Percentiles rank a stretch among this genome's conserved stretches.
Conservation (phyloP, 352 stramenopile species). For the Phytopythium ostracodes region DNA sequence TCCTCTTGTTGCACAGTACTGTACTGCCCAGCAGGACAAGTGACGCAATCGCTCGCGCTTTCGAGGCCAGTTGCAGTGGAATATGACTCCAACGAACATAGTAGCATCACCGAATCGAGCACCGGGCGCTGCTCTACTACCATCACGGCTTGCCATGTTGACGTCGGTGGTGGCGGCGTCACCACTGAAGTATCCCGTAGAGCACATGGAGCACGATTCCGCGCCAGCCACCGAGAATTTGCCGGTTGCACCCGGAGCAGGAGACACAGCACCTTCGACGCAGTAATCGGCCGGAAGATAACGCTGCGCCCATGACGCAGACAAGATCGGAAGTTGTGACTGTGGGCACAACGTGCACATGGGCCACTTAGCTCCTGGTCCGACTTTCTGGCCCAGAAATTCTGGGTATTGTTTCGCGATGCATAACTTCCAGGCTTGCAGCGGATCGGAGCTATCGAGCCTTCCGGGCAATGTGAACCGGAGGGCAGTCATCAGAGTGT, state of each 20-base stretch:
- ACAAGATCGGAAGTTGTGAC: no score
- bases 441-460: slow-evolving; percentile 50
- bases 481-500: slow-evolving; percentile 77
- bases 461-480: slow-evolving; percentile 67
- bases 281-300: slow-evolving; percentile 86
- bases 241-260: slow-evolving; percentile 68
- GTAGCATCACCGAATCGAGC: slow-evolving; percentile 71
- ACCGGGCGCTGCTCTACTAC: slow-evolving; percentile 51
- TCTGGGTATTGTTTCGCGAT: slow-evolving; percentile 68
- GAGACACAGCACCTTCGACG: slow-evolving; percentile 45
- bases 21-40: slow-evolving; percentile 68
- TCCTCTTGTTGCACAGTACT: slow-evolving; percentile 76
- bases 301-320: no score
- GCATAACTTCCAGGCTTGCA: slow-evolving; percentile 80
- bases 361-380: slow-evolving; percentile 47
- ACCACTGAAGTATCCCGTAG: slow-evolving; percentile 76
- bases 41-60: slow-evolving; percentile 62
- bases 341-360: slow-evolving; percentile 71
- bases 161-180: slow-evolving; percentile 56
- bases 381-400: no score
- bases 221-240: slow-evolving; percentile 48
- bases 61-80: slow-evolving; percentile 75
- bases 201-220: slow-evolving; percentile 52
- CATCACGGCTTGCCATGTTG: slow-evolving; percentile 53
- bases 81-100: slow-evolving; percentile 82